Conservation (phyloP, 805 yeast genomes). For the Yarrowia sp. region DNA sequence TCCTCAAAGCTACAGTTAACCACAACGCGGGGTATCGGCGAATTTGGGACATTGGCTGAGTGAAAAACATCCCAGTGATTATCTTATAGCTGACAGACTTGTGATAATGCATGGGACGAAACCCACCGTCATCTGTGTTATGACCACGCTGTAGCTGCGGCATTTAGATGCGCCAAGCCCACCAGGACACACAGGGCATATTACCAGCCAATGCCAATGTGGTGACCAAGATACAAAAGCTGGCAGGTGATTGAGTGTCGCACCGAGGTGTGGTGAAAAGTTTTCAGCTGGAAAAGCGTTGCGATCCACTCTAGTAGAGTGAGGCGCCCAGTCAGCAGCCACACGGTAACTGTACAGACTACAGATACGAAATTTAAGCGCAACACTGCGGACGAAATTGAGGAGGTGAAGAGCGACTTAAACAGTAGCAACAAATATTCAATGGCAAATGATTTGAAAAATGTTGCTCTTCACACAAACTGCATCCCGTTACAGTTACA, state of each 20-base stretch:
- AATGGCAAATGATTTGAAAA: too few species aligned
- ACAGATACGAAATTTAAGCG: background rate
- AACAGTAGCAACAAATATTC: too few species aligned
- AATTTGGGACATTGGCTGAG: background rate
- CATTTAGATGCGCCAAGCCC: slow-evolving; percentile 20
- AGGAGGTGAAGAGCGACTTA: background rate
- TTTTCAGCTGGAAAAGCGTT: background rate
- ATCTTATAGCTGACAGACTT: background rate
- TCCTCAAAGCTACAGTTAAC: background rate
- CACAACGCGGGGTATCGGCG: background rate
- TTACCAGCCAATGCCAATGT: background rate
- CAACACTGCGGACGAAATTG: background rate
- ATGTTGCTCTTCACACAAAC: too few species aligned
- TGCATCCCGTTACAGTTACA: too few species aligned
- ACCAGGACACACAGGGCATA: background rate
- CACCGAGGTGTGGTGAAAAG: background rate
- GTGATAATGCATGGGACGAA: background rate
- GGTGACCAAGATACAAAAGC: background rate
- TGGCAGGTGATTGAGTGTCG: background rate
- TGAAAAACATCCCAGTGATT: background rate
- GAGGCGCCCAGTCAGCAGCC: background rate
- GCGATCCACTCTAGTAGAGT: background rate
- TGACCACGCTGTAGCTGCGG: slow-evolving; percentile 1
- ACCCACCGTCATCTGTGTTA: background rate
- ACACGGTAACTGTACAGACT: background rate